Evolutionary conservation across 768 basidiomycete genomes (phyloP).

Genomic region (Hebeloma cylindrosporum): DNA sequence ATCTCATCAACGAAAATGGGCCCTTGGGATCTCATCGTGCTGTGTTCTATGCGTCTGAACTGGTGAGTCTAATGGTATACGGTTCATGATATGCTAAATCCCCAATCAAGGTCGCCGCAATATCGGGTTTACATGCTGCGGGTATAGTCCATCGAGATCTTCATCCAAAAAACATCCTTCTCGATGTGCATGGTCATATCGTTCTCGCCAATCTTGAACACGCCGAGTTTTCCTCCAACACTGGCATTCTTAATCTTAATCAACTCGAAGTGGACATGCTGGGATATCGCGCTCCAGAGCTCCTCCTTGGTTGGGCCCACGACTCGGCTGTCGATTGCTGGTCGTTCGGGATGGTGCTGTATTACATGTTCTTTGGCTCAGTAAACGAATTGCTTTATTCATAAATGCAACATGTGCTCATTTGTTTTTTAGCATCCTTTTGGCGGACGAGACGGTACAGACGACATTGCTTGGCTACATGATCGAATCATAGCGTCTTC

Average conservation of each 20-base stretch:
- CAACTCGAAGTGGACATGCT: slow-evolving; percentile 16
- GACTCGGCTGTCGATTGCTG: slow-evolving; percentile 56
- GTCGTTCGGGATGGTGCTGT: slow-evolving; percentile 55
- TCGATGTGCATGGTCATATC: slow-evolving; percentile 47
- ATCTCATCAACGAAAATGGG: slow-evolving; percentile 33
- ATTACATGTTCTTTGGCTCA: slow-evolving; percentile 48
- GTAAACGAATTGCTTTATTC: slow-evolving; percentile 26
- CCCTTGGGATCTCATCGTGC: slow-evolving; percentile 35
- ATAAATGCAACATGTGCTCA: not conserved
- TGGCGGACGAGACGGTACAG: slow-evolving; percentile 18
- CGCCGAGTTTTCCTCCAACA: slow-evolving; percentile 28
- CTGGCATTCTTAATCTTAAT: too few relatives aligned
- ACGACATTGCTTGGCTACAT: slow-evolving; percentile 28
- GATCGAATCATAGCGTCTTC: slow-evolving; percentile 34
- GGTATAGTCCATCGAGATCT: slow-evolving; percentile 50
- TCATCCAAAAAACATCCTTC: slow-evolving; percentile 42
- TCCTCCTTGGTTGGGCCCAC: slow-evolving; percentile 54
- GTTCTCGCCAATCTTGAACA: slow-evolving; percentile 43
- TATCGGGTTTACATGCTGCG: slow-evolving; percentile 42
- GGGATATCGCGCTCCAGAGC: slow-evolving; percentile 50
- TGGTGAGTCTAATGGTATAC: slow-evolving; percentile 33
- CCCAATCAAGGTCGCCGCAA: slow-evolving; percentile 37
- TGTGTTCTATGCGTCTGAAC: slow-evolving; percentile 47
- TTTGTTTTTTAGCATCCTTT: slow-evolving; percentile 42
- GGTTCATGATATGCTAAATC: not conserved